phyloP scores from a whole-genome alignment of 352 stramenopile species.

The Vaucheria bursata region DNA sequence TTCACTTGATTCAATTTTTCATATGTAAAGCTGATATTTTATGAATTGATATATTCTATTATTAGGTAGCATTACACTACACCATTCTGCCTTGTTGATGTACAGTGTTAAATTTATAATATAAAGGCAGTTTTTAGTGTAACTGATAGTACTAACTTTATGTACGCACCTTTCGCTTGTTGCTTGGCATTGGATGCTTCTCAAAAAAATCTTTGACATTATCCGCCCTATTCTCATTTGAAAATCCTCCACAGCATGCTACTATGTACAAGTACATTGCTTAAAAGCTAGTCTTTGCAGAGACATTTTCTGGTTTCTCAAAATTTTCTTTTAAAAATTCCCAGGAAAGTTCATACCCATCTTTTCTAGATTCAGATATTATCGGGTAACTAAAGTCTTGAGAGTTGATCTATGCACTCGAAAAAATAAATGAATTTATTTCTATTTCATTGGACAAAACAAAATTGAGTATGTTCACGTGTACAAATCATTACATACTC shows the following conservation, averaged over 20 bases:
- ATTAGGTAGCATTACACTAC: neutral
- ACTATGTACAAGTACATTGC: slow-evolving; percentile 68
- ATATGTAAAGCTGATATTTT: no score
- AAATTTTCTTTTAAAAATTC: slow-evolving; percentile 67
- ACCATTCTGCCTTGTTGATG: neutral
- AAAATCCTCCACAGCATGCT: slow-evolving; percentile 59
- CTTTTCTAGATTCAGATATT: slow-evolving; percentile 53
- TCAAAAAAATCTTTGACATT: slow-evolving; percentile 70
- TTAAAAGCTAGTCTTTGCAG: slow-evolving; percentile 59
- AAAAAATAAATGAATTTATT: no score
- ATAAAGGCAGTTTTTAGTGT: no score
- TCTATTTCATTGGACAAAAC: no score
- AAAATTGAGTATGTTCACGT: neutral
- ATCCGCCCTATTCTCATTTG: slow-evolving; percentile 57
- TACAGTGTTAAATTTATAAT: no score
- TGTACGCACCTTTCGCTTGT: slow-evolving; percentile 34
- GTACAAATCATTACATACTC: no score
- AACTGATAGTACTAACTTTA: no score
- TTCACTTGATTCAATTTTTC: no score
- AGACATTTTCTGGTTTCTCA: slow-evolving; percentile 58
- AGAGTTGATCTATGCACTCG: slow-evolving; percentile 64
- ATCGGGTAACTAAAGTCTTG: slow-evolving; percentile 69
- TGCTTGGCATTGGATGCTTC: slow-evolving; percentile 44
- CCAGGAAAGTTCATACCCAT: slow-evolving; percentile 63
- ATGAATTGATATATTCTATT: neutral